phyloP scores from a whole-genome alignment of 805 yeast species.

The Wickerhamiella sergipiensis region DNA sequence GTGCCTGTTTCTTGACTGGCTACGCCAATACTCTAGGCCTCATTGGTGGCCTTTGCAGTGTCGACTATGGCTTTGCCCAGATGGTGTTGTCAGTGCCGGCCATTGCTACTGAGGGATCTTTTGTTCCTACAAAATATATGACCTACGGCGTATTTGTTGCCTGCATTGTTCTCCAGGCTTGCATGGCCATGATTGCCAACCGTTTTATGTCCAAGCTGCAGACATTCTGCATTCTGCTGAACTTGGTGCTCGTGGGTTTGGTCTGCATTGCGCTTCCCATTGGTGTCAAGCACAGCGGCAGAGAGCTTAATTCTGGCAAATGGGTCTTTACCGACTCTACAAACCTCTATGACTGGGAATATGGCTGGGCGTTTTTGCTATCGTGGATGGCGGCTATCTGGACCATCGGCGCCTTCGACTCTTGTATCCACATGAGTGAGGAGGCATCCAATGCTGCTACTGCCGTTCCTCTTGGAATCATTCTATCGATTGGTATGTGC shows the following conservation, averaged over 20 bases:
- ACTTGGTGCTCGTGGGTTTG: constrained; percentile 38
- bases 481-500: constrained; percentile 43
- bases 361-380: constrained; percentile 42
- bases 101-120: constrained; percentile 31
- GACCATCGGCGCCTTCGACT: constrained; percentile 65
- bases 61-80: constrained; percentile 45
- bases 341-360: constrained; percentile 39
- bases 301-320: constrained; percentile 34
- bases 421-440: constrained; percentile 60
- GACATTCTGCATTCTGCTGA: constrained; percentile 41
- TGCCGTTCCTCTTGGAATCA: constrained; percentile 53
- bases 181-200: constrained; percentile 44
- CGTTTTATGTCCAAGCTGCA: constrained; percentile 45
- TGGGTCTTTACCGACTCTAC: constrained; percentile 43
- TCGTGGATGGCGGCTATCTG: constrained; percentile 56
- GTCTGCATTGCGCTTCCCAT: constrained; percentile 53
- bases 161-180: constrained; percentile 39
- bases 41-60: constrained; percentile 51
- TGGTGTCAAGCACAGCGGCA: constrained; percentile 26
- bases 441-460: constrained; percentile 50
- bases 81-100: constrained; percentile 25
- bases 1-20: constrained; percentile 50
- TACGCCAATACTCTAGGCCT: constrained; percentile 55
- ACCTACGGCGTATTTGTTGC: constrained; percentile 57
- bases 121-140: constrained; percentile 38